Evolutionary conservation across 176 grass and related monocot species (phyloP).

Genomic region (Areca catechu): DNA sequence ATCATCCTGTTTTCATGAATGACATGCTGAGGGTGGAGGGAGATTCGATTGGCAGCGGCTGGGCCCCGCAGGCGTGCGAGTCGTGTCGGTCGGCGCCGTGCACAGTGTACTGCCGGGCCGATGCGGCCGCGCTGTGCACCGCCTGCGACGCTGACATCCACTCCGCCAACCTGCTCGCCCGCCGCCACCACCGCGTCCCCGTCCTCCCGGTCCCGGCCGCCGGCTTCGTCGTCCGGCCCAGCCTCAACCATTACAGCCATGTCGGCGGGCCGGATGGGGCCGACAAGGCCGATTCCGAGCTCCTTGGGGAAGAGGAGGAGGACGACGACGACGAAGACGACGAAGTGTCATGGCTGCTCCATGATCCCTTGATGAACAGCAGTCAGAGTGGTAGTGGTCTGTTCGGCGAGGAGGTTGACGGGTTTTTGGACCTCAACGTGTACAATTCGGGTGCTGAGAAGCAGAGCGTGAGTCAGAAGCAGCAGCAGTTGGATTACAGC

Average conservation of each 20-base stretch:
- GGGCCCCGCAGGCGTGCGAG: background rate
- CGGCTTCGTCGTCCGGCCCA: conserved; percentile 15
- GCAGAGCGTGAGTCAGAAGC: background rate
- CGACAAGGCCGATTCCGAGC: background rate
- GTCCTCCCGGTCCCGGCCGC: background rate
- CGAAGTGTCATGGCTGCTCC: conserved; percentile 8
- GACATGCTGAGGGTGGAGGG: conserved; percentile 9
- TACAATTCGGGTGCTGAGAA: conserved; percentile 9
- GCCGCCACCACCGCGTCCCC: conserved; percentile 69
- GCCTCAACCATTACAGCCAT: conserved; percentile 6
- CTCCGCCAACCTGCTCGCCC: conserved; percentile 83
- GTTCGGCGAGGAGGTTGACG: background rate
- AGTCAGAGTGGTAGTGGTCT: background rate
- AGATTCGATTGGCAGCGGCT: conserved; percentile 1
- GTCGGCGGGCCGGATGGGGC: background rate
- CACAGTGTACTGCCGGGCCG: conserved; percentile 58
- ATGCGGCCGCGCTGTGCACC: conserved; percentile 66
- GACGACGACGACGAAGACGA: conserved; percentile 3
- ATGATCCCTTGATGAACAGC: background rate
- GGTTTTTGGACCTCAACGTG: conserved; percentile 10
- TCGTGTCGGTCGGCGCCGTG: conserved; percentile 59
- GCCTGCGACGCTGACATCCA: conserved; percentile 84
- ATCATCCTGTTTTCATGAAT: no score
- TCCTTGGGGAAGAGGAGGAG: background rate
- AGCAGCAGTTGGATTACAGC: background rate